Percentiles rank a stretch among this genome's conserved stretches.
Evolutionary conservation across 495 filamentous ascomycete species (phyloP).

Genomic region (Penicillium macrosclerotiorum): DNA sequence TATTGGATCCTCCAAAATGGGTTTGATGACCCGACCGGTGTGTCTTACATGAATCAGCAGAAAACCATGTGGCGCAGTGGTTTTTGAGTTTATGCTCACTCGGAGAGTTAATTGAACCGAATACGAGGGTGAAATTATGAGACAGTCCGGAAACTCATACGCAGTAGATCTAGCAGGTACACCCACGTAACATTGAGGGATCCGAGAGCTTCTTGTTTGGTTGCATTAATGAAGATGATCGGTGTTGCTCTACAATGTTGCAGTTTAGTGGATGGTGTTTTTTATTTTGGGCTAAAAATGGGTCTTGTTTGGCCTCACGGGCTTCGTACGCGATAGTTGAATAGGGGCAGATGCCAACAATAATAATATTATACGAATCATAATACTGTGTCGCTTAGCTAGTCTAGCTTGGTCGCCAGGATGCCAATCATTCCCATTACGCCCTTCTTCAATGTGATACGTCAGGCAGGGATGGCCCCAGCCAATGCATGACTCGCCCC

Average conservation of each 20-base stretch:
- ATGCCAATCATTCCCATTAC: neutral
- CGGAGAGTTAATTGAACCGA: slow-evolving; percentile 21
- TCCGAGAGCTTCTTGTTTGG: too few species aligned
- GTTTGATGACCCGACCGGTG: slow-evolving; percentile 14
- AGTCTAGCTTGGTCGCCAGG: neutral
- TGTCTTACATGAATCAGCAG: slow-evolving; percentile 26
- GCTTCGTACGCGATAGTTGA: too few species aligned
- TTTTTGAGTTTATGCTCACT: slow-evolving; percentile 19
- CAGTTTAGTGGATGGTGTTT: too few species aligned
- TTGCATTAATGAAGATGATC: too few species aligned
- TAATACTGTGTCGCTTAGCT: neutral
- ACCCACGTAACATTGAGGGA: too few species aligned
- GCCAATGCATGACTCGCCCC: slow-evolving; percentile 22
- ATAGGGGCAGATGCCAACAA: too few species aligned
- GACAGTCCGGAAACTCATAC: too few species aligned
- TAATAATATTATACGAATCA: neutral
- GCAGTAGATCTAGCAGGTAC: too few species aligned
- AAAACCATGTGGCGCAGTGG: slow-evolving; percentile 26
- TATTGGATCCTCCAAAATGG: slow-evolving; percentile 5
- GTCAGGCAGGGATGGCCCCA: slow-evolving; percentile 21
- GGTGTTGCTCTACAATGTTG: too few species aligned
- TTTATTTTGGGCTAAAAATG: too few species aligned
- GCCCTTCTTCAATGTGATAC: slow-evolving; percentile 19
- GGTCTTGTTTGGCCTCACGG: too few species aligned
- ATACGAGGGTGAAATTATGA: slow-evolving; percentile 21